These are phyloP conservation scores for Ocimum tenuiflorum DNA, from an alignment of 257 asterid genomes.

Conservation along the genomic window DNA sequence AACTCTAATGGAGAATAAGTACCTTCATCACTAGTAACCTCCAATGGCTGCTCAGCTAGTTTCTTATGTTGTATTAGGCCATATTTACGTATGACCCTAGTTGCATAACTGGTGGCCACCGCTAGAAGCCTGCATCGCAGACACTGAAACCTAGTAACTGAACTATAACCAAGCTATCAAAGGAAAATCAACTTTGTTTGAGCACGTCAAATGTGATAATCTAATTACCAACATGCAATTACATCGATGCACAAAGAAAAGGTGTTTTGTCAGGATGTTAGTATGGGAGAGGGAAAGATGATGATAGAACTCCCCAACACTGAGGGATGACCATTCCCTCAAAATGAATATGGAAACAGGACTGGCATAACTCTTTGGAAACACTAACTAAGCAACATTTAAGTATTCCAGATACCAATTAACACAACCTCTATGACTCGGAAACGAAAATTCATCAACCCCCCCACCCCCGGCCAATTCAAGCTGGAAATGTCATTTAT, in stretches of 20 bases:
- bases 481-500: slow-evolving; percentile 7
- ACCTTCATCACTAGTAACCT: slow-evolving; percentile 29
- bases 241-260: too few species aligned
- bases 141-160: slow-evolving; percentile 12
- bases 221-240: not conserved
- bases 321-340: not conserved
- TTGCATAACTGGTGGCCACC: slow-evolving; percentile 69
- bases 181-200: not conserved
- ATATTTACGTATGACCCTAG: slow-evolving; percentile 57
- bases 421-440: slow-evolving; percentile 10
- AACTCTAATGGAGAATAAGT: slow-evolving; percentile 28
- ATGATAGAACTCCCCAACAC: not conserved
- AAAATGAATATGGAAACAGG: not conserved
- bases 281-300: not conserved
- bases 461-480: not conserved
- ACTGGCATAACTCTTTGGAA: not conserved
- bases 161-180: slow-evolving; percentile 15
- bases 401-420: slow-evolving; percentile 8
- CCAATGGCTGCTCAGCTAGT: slow-evolving; percentile 36
- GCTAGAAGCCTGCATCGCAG: slow-evolving; percentile 83
- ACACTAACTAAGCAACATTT: not conserved
- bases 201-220: not conserved
- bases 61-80: slow-evolving; percentile 63
- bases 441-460: not conserved
- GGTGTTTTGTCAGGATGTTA: not conserved